These are phyloP conservation scores for Ochromonas danica DNA, from an alignment of 108 stramenopile species.

Conservation along the genomic window DNA sequence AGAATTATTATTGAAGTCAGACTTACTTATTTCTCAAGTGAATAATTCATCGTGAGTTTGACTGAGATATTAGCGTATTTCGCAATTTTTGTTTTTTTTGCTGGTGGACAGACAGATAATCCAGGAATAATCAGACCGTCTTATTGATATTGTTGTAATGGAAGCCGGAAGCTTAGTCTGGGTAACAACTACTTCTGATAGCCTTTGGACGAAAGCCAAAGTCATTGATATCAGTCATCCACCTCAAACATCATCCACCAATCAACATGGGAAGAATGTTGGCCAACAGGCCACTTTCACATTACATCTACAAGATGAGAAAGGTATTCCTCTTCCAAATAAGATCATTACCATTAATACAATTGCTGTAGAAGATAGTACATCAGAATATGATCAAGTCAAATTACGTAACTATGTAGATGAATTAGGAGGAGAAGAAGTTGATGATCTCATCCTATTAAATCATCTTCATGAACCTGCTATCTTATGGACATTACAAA, in stretches of 20 bases:
- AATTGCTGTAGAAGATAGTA: neutral
- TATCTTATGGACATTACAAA: conserved; percentile 81
- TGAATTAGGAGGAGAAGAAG: conserved; percentile 7
- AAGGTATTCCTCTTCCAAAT: neutral
- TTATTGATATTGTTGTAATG: no score
- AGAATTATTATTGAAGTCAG: no score
- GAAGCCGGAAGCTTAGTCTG: neutral
- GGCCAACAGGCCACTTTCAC: neutral
- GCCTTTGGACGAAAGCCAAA: conserved; percentile 9
- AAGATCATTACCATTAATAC: neutral
- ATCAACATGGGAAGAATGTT: neutral
- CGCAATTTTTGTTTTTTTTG: no score
- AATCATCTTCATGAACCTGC: conserved; percentile 90
- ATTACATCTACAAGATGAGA: conserved; percentile 2
- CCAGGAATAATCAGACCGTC: no score
- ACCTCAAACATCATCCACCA: no score
- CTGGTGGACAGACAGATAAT: no score
- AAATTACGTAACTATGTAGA: conserved; percentile 11
- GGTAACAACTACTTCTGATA: neutral
- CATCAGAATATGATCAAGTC: neutral
- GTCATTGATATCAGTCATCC: neutral
- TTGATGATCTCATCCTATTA: conserved; percentile 79
- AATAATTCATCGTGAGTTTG: no score
- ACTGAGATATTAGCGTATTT: no score
- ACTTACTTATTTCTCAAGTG: no score